Base-by-base conservation (phyloP, 2,329 filamentous ascomycete species). In the Fusarium sp. region DNA sequence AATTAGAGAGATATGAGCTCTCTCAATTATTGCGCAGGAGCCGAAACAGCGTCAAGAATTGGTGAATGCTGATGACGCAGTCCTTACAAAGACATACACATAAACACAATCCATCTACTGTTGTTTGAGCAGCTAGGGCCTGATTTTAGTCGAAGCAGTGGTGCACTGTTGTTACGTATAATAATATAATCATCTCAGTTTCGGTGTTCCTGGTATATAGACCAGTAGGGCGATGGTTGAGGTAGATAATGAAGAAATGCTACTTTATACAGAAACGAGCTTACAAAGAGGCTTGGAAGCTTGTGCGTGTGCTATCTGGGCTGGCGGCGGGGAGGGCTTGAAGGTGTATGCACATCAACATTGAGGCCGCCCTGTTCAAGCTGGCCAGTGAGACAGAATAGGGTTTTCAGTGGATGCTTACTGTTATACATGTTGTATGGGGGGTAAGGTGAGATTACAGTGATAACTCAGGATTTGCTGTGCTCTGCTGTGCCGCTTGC, bases 401-500 rank as follows among this genome's bases (percentile, higher is more conserved):
- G 23, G 23, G 2, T 25, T 25, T 25, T 25, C 23, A 25, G 6
- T 25, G 23, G 23, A 25, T 25, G 8, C 23, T 25, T 25, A 8
- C 8, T 25, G 8, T 25, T 25, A 6, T 25, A 5, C 8, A 8
- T 25, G 8, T 8, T 3, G 23, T 19, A 25, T 25, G 6, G 23
- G 23, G 6, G 23, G 8, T 25, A 25, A 25, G 19, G 19, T 19
- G 19, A 19, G 19, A 19, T 19, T 19, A 19, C 19, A 25, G 23
- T 25, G 23, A 25, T 8, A 6, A 25, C 23, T 25, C 31, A 61
- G 50, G 57, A 45, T 46, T 25, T 46, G 37, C 56, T 43, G 27
- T 48, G 21, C 27, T 38, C 33, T 59, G 55, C 57, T 60, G 57
- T 60, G 49, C 57, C 49, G 49, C 56, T 46, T 52, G 42, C 46